phyloP scores from a whole-genome alignment of 2,329 filamentous ascomycete genomes.

The Pezicula radicicola region DNA sequence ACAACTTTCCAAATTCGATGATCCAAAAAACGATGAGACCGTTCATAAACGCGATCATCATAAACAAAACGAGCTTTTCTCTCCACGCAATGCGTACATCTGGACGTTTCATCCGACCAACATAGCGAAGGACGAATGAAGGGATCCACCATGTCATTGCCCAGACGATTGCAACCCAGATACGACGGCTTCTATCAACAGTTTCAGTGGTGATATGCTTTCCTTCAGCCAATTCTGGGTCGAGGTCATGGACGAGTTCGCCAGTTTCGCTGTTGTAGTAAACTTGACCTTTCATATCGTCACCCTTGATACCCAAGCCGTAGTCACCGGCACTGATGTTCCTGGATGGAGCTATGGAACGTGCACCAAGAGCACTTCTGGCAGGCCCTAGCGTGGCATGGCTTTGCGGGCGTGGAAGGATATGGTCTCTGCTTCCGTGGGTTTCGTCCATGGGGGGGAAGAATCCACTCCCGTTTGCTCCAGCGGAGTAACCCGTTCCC shows the following conservation, averaged over 20 bases:
- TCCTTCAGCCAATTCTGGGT: constrained; percentile 73
- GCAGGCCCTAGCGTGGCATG: constrained; percentile 30
- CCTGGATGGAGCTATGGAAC: constrained; percentile 59
- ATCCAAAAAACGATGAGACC: constrained; percentile 87
- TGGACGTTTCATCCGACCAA: constrained; percentile 95
- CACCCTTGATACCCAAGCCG: constrained; percentile 82
- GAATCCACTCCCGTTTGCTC: constrained; percentile 58
- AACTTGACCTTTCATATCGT: constrained; percentile 68
- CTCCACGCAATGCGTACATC: constrained; percentile 97
- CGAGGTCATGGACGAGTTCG: constrained; percentile 65
- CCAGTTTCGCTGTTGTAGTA: constrained; percentile 69
- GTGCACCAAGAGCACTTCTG: constrained; percentile 45
- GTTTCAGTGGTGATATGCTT: constrained; percentile 72
- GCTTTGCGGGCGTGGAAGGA: constrained; percentile 41
- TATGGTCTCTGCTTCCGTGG: constrained; percentile 69
- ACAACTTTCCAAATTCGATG: constrained; percentile 74
- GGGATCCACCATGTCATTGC: constrained; percentile 91
- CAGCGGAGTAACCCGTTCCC: constrained; percentile 67
- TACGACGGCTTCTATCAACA: constrained; percentile 60
- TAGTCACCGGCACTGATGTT: constrained; percentile 73
- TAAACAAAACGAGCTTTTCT: constrained; percentile 83
- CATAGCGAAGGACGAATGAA: constrained; percentile 71
- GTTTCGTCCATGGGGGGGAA: constrained; percentile 63
- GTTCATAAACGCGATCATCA: constrained; percentile 81
- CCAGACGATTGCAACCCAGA: constrained; percentile 85